Evolutionary conservation across 768 basidiomycete species (phyloP).

Genomic region (Scleroderma citrinum): DNA sequence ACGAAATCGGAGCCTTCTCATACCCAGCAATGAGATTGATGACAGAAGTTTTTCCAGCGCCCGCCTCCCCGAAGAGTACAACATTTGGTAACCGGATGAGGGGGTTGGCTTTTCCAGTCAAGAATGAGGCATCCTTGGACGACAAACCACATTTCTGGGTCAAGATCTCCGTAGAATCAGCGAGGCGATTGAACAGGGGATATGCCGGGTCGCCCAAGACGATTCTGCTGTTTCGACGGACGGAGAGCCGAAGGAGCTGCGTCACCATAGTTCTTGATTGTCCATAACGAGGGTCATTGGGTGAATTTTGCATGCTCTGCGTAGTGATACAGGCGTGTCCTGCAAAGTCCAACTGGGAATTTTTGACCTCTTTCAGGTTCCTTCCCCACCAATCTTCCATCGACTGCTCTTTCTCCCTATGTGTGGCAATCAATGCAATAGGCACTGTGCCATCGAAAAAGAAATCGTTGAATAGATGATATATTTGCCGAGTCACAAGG

Average conservation of each 20-base stretch:
- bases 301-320: conserved; percentile 2
- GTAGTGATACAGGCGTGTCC: conserved; percentile 31
- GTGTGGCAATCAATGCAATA: conserved; percentile 25
- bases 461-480: conserved; percentile 25
- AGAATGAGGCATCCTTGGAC: not conserved
- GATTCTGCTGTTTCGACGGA: not conserved
- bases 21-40: conserved; percentile 34
- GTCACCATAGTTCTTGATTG: not conserved
- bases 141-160: conserved; percentile 9
- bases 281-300: not conserved
- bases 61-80: conserved; percentile 26
- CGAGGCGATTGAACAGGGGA: not conserved
- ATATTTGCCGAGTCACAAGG: not conserved
- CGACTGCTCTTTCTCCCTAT: conserved; percentile 21
- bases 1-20: conserved; percentile 24
- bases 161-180: conserved; percentile 11
- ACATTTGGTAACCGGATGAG: conserved; percentile 16
- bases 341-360: conserved; percentile 17
- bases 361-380: conserved; percentile 15
- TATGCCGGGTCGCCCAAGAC: not conserved
- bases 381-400: conserved; percentile 20
- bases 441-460: conserved; percentile 29
- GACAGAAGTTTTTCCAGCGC: conserved; percentile 36
- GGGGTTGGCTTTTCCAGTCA: conserved; percentile 7
- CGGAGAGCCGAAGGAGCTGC: not conserved